Evolutionary conservation across 2,329 filamentous ascomycete species (phyloP).

Genomic region (Calycina herbarum): DNA sequence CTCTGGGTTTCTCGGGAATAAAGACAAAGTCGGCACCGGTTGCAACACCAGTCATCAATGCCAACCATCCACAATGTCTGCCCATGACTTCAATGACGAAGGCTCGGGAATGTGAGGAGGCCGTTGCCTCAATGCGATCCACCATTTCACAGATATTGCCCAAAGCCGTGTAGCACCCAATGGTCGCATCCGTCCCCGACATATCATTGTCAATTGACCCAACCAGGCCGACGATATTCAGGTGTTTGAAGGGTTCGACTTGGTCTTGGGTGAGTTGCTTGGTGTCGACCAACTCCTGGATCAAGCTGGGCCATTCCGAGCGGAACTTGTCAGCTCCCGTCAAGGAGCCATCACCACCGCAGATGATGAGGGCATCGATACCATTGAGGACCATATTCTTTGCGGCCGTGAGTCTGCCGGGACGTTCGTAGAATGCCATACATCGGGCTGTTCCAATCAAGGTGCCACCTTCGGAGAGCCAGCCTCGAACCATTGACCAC

Average conservation of each 20-base stretch:
- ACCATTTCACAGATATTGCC: conserved; percentile 93
- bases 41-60: conserved; percentile 91
- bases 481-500: conserved; percentile 94
- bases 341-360: conserved; percentile 92
- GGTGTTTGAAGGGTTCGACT: conserved; percentile 72
- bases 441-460: conserved; percentile 94
- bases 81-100: conserved; percentile 99
- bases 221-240: conserved; percentile 96
- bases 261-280: conserved; percentile 71
- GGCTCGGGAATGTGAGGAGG: conserved; percentile 88
- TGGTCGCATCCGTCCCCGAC: conserved; percentile 94
- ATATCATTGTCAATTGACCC: conserved; percentile 99
- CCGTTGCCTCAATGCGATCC: conserved; percentile 95
- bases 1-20: conserved; percentile 89
- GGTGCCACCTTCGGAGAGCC: conserved; percentile 89
- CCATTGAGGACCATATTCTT: conserved; percentile 93
- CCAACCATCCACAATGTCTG: conserved; percentile 95
- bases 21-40: conserved; percentile 97
- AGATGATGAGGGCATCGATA: conserved; percentile 95
- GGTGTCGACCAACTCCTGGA: conserved; percentile 78
- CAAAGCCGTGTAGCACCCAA: conserved; percentile 93
- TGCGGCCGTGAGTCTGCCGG: conserved; percentile 79
- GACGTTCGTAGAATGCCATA: conserved; percentile 86
- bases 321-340: conserved; percentile 95
- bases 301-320: conserved; percentile 83